Evolutionary conservation across 2,329 filamentous ascomycete species (phyloP), one percentile per base, ranked within the genome.

Genomic region (Passalora sequoiae): DNA sequence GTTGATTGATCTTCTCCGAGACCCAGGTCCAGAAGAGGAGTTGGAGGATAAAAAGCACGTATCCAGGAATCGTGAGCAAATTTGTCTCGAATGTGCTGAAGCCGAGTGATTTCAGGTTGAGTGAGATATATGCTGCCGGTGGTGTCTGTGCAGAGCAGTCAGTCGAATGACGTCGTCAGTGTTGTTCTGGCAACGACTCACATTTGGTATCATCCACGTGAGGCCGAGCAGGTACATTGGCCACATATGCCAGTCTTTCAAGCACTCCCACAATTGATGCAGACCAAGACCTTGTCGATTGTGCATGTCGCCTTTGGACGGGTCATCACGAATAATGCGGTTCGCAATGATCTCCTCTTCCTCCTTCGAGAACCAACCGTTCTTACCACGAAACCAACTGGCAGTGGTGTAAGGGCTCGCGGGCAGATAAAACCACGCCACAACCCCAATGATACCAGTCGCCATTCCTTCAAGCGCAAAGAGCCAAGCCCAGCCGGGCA

Each of bases 341-440:
- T 82, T 83, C 13, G 82, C 77, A 51, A 83, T 73, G 54, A 83
- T 83, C 38, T 68, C 66, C 54, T 82, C 77, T 46, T 82, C 80
- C 2, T 70, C 70, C 31, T 80, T 75, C 2, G 57, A 74, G 59
- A 83, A 83, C 75, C 77, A 83, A 4, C 82, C 81, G 7, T 53
- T 43, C 43, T 78, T 78, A 2, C 78, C 75, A 33, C 77, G 78
- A 49, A 86, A 73, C 32, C 71, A 63, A 15, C 75, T 73, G 7
- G 73, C 76, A 3, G 84, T 88, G 38, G 80, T 73, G 0, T 80
- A 82, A 0, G 84, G 83, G 0, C 80, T 67, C 0, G 69, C 60
- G 1, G 68, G 67, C 71, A 83, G 77, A 16, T 78, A 66, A 8
- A 74, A 68, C 53, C 70, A 78, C 0, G 75, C 70, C 7, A 73